These are phyloP conservation scores for Podaxis sp. DNA, from an alignment of 768 basidiomycete genomes.

Conservation along the genomic window DNA sequence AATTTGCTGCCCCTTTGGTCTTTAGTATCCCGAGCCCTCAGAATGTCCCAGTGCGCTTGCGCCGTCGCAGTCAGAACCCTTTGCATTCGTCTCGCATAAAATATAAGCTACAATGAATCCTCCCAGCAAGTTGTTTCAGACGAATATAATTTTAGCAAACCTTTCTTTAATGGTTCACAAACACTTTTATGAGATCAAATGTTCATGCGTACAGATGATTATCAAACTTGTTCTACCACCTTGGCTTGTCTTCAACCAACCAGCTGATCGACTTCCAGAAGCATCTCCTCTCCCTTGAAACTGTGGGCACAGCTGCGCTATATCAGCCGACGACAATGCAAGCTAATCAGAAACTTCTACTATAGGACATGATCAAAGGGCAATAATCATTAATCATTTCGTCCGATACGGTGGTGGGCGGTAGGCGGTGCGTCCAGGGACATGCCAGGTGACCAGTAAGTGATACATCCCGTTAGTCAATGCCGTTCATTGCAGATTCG, in stretches of 20 bases:
- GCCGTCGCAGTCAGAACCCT: not conserved
- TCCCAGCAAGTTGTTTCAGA: not conserved
- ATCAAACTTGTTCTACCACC: not conserved
- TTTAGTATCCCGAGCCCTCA: not conserved
- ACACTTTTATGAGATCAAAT: not conserved
- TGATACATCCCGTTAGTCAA: not conserved
- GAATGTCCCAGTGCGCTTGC: not conserved
- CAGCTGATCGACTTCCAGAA: constrained; percentile 11
- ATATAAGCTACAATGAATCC: not conserved
- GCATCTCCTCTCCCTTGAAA: not conserved
- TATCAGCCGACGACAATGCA: constrained; percentile 5
- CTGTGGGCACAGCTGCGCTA: not conserved
- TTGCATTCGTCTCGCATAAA: not conserved
- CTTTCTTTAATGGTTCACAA: not conserved
- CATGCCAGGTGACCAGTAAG: not conserved
- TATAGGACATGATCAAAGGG: not conserved
- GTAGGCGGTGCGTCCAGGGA: not conserved
- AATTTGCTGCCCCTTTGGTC: not conserved
- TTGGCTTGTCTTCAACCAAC: not conserved
- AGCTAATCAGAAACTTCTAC: constrained; percentile 5
- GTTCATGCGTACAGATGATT: not conserved
- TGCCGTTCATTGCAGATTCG: not conserved
- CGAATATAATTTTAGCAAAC: not conserved
- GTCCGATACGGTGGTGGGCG: not conserved
- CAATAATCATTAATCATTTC: not conserved